phyloP scores from a whole-genome alignment of 1,139 yeast species.

The Sugiyamaella sp. region DNA sequence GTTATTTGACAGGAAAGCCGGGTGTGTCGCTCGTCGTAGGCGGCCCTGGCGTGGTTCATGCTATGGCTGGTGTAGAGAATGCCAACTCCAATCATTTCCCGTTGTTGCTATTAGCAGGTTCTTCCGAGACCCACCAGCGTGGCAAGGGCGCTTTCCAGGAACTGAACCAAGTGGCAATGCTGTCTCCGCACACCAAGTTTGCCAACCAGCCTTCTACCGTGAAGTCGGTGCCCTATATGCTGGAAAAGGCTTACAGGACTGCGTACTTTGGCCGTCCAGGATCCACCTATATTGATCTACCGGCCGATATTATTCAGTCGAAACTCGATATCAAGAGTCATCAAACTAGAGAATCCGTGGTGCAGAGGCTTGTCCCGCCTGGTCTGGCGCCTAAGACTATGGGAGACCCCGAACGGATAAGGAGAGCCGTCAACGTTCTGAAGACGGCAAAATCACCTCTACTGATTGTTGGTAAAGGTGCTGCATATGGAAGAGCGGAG shows the following conservation, averaged over 20 bases:
- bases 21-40: constrained; percentile 70
- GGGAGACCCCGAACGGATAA: constrained; percentile 48
- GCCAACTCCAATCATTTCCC: constrained; percentile 64
- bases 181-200: constrained; percentile 53
- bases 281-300: constrained; percentile 61
- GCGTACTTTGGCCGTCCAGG: constrained; percentile 59
- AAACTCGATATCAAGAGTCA: constrained; percentile 18
- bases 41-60: constrained; percentile 70
- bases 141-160: constrained; percentile 69
- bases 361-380: constrained; percentile 31
- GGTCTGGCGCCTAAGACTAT: constrained; percentile 44
- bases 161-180: constrained; percentile 57
- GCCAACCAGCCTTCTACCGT: constrained; percentile 50
- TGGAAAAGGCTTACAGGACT: constrained; percentile 54
- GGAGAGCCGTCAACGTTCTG: constrained; percentile 43
- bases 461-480: constrained; percentile 65
- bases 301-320: constrained; percentile 58
- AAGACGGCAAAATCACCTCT: constrained; percentile 51
- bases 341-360: constrained; percentile 7
- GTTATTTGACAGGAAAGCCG: constrained; percentile 61
- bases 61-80: constrained; percentile 64
- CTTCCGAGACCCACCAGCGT: constrained; percentile 51
- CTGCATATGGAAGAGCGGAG: constrained; percentile 52
- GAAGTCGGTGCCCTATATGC: constrained; percentile 45
- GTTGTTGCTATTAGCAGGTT: constrained; percentile 61